Conservation (phyloP, 306 rosid species). For the Rubus idaeus region DNA sequence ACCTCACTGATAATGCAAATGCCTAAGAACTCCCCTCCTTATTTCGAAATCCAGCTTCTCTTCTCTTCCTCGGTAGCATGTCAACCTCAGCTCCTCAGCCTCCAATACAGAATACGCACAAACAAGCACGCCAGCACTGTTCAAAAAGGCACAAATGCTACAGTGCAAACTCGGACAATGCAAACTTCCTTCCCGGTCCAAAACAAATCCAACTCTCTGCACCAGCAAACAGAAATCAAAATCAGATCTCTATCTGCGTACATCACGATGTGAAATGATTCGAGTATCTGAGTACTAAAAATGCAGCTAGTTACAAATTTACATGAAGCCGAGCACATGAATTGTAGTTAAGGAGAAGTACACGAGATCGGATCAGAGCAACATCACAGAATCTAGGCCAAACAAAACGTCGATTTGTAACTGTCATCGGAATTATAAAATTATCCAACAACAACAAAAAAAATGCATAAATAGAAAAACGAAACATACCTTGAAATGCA, state of each 20-base stretch:
- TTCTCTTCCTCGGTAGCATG: conserved; percentile 28
- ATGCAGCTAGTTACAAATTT: conserved; percentile 14
- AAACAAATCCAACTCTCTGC: conserved; percentile 34
- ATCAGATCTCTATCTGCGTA: conserved; percentile 44
- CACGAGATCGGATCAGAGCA: conserved; percentile 57
- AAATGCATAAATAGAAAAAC: neutral
- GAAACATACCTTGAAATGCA: conserved; percentile 15
- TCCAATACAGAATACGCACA: conserved; percentile 24
- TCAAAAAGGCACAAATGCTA: conserved; percentile 4
- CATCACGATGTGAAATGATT: neutral
- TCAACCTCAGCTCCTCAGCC: conserved; percentile 25
- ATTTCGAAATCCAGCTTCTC: conserved; percentile 27
- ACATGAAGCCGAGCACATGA: neutral
- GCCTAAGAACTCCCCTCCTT: conserved; percentile 54
- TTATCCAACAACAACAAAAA: conserved; percentile 1
- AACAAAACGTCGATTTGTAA: conserved; percentile 28
- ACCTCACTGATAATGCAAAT: conserved; percentile 47
- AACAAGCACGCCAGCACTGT: neutral
- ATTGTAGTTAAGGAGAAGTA: conserved; percentile 4
- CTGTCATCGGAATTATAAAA: conserved; percentile 11
- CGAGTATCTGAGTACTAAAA: neutral
- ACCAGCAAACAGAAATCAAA: conserved; percentile 20
- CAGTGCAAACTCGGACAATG: conserved; percentile 9
- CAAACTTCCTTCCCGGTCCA: conserved; percentile 8
- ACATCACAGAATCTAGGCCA: conserved; percentile 46